Percentiles rank a stretch among this genome's conserved stretches.
phyloP scores from a whole-genome alignment of 495 filamentous ascomycete species.

The Penicillium pulvis region DNA sequence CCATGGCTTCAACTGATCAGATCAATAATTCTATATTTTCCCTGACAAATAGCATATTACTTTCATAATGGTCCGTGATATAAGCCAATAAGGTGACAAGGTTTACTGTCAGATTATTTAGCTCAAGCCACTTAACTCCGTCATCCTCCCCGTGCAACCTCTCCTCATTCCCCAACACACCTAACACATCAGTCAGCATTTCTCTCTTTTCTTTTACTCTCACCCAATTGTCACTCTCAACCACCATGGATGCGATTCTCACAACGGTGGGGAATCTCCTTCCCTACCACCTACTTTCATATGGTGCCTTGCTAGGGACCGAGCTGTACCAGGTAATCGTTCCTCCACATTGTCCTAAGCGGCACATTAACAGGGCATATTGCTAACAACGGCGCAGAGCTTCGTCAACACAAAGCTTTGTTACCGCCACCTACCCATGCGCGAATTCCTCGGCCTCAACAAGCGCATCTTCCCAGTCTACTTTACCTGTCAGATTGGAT shows the following conservation, averaged over 20 bases:
- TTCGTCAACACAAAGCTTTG: constrained; percentile 57
- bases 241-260: constrained; percentile 20
- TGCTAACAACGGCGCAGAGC: constrained; percentile 28
- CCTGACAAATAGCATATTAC: no score
- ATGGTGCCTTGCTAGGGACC: constrained; percentile 54
- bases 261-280: constrained; percentile 24
- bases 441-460: constrained; percentile 52
- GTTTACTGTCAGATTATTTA: no score
- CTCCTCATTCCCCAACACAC: background rate
- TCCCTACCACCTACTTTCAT: constrained; percentile 53
- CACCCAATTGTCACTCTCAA: background rate
- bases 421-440: constrained; percentile 46
- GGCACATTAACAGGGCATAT: background rate
- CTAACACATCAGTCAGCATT: background rate
- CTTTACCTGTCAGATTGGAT: constrained; percentile 46
- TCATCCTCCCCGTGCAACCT: no score
- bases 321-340: constrained; percentile 46
- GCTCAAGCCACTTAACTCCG: no score
- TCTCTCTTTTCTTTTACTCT: background rate
- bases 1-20: no score
- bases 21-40: no score
- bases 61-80: no score
- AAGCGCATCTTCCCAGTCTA: constrained; percentile 58
- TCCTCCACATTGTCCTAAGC: no score
- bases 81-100: no score